Evolutionary conservation across 768 basidiomycete species (phyloP).

Genomic region (Antrodiella citrinella): DNA sequence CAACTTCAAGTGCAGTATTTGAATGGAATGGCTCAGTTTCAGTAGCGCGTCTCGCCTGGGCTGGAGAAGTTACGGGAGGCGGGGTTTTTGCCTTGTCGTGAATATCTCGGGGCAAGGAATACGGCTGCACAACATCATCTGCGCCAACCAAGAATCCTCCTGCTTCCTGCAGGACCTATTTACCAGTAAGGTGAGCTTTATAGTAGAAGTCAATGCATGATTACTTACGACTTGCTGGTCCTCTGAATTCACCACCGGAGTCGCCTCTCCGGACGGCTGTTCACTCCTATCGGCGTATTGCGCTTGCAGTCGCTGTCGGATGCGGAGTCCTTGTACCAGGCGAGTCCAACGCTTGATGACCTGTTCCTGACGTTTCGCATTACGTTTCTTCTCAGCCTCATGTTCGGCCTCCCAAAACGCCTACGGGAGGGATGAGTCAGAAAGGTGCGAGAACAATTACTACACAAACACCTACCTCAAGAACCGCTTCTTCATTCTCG

Average conservation of each 20-base stretch:
- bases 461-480: constrained; percentile 82
- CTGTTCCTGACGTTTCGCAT: constrained; percentile 66
- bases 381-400: constrained; percentile 69
- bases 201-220: background rate
- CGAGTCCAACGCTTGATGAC: constrained; percentile 84
- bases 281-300: constrained; percentile 46
- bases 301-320: constrained; percentile 73
- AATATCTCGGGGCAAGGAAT: constrained; percentile 56
- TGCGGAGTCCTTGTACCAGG: constrained; percentile 81
- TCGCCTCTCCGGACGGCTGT: background rate
- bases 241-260: background rate
- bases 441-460: no score
- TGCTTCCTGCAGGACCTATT: constrained; percentile 9
- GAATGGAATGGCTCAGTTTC: no score
- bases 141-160: constrained; percentile 65
- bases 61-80: background rate
- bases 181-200: background rate
- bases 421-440: no score
- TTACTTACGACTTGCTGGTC: background rate
- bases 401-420: constrained; percentile 81
- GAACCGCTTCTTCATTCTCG: constrained; percentile 63
- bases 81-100: constrained; percentile 10
- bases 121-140: constrained; percentile 68
- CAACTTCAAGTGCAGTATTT: background rate
- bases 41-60: no score